Conservation (phyloP, 257 asterid genomes). For the Plantago elongata region DNA sequence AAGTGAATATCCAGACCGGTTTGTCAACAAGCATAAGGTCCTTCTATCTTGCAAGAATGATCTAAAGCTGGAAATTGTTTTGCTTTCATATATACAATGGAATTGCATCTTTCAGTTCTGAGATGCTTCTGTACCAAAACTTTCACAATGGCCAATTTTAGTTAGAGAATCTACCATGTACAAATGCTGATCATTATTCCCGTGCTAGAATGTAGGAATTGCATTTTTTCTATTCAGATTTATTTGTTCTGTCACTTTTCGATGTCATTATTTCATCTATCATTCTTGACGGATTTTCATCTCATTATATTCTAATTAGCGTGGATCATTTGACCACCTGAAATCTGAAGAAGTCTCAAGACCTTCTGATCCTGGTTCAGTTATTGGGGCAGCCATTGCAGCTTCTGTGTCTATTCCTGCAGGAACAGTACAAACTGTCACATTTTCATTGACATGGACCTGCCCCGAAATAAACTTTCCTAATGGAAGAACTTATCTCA, state of each 20-base stretch:
- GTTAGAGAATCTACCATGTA: slow-evolving; percentile 3
- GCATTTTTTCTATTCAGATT: neutral
- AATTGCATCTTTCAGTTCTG: too few relatives aligned
- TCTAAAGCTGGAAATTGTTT: too few relatives aligned
- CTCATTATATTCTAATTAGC: slow-evolving; percentile 45
- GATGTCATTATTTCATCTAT: neutral
- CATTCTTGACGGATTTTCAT: slow-evolving; percentile 33
- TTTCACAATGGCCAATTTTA: too few relatives aligned
- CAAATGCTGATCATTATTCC: neutral
- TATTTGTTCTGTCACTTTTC: slow-evolving; percentile 1
- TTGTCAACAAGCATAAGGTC: too few relatives aligned
- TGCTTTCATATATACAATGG: too few relatives aligned
- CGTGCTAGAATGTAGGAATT: neutral
- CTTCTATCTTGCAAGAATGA: too few relatives aligned
- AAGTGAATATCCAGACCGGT: too few relatives aligned
- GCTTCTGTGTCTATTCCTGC: slow-evolving; percentile 78
- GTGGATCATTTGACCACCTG: slow-evolving; percentile 81
- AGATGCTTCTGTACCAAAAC: too few relatives aligned
- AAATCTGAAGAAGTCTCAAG: slow-evolving; percentile 52
- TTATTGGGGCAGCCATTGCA: slow-evolving; percentile 88
- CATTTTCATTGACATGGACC: slow-evolving; percentile 88
- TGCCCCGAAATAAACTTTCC: slow-evolving; percentile 78
- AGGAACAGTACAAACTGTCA: slow-evolving; percentile 47
- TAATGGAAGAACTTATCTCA: slow-evolving; percentile 87
- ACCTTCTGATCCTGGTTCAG: slow-evolving; percentile 81